phyloP scores from a whole-genome alignment of 768 basidiomycete genomes.

The Lentinula raphanica region DNA sequence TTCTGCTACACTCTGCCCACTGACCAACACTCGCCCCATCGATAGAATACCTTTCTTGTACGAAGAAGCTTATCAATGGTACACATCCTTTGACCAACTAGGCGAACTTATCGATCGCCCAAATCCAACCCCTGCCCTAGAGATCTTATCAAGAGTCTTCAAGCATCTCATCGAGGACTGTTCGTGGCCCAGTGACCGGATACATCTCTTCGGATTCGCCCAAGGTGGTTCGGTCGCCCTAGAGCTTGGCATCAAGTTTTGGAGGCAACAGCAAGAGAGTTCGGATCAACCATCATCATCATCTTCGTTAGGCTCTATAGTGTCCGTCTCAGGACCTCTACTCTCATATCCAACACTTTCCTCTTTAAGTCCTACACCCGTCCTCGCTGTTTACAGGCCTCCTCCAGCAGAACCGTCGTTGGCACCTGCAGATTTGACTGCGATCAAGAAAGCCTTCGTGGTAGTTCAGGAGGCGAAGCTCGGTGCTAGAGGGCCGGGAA shows the following conservation, averaged over 20 bases:
- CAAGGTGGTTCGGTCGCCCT: conserved; percentile 80
- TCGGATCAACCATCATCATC: conserved; percentile 9
- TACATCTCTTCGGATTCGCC: conserved; percentile 85
- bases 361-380: conserved; percentile 49
- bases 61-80: conserved; percentile 84
- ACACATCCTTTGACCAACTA: conserved; percentile 71
- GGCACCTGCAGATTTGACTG: conserved; percentile 37
- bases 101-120: conserved; percentile 69
- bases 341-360: conserved; percentile 71
- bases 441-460: conserved; percentile 59
- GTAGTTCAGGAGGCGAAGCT: conserved; percentile 45
- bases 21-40: neutral
- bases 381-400: conserved; percentile 55
- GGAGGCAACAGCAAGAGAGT: conserved; percentile 30
- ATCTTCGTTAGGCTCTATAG: conserved; percentile 56
- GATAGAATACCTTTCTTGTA: conserved; percentile 72
- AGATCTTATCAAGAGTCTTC: conserved; percentile 47
- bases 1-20: neutral
- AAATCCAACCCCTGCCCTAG: conserved; percentile 66
- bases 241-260: conserved; percentile 59
- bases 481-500: conserved; percentile 39
- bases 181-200: conserved; percentile 58
- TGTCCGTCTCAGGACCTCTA: conserved; percentile 66
- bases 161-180: conserved; percentile 55
- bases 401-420: conserved; percentile 41